Evolutionary conservation across 192 early-diverging fungal genomes (phyloP).

Genomic region (Chytriomyces sp.): DNA sequence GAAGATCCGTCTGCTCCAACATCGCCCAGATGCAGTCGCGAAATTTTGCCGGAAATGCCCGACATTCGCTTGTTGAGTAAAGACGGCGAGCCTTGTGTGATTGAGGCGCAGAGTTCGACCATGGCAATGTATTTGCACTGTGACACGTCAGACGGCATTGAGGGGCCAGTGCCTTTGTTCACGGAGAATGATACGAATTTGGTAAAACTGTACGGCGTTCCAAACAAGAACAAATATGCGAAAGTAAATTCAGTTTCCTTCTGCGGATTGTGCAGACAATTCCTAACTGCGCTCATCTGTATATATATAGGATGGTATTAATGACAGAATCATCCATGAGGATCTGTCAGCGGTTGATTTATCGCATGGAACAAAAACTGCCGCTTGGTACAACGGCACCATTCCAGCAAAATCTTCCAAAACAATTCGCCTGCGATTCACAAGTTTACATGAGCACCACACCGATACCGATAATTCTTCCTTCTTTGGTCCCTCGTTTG

Average conservation of each 20-base stretch:
- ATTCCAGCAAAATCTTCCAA: constrained; percentile 43
- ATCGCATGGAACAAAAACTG: constrained; percentile 53
- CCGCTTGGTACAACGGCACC: constrained; percentile 48
- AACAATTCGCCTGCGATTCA: constrained; percentile 24
- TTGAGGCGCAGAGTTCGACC: background rate
- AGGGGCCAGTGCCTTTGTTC: constrained; percentile 46
- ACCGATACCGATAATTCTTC: background rate
- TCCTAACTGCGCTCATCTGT: background rate
- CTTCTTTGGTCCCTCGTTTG: constrained; percentile 26
- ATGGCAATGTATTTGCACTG: constrained; percentile 30
- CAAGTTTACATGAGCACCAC: constrained; percentile 15
- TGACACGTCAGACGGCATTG: constrained; percentile 6
- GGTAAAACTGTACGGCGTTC: constrained; percentile 42
- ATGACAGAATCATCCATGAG: constrained; percentile 48
- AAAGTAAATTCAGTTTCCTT: constrained; percentile 18
- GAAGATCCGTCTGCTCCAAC: background rate
- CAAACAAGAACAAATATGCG: constrained; percentile 41
- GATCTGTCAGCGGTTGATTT: constrained; percentile 44
- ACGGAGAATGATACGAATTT: constrained; percentile 60
- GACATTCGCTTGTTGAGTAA: constrained; percentile 5
- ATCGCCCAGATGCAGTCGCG: background rate
- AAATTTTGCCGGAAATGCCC: background rate
- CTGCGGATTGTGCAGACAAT: background rate
- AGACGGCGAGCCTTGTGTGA: background rate
- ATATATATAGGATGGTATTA: constrained; percentile 54